A percentile compares a stretch with the other conserved stretches of the same genome.
phyloP scores from a whole-genome alignment of 1,139 yeast genomes.

The Saccharomycopsis hybrid region DNA sequence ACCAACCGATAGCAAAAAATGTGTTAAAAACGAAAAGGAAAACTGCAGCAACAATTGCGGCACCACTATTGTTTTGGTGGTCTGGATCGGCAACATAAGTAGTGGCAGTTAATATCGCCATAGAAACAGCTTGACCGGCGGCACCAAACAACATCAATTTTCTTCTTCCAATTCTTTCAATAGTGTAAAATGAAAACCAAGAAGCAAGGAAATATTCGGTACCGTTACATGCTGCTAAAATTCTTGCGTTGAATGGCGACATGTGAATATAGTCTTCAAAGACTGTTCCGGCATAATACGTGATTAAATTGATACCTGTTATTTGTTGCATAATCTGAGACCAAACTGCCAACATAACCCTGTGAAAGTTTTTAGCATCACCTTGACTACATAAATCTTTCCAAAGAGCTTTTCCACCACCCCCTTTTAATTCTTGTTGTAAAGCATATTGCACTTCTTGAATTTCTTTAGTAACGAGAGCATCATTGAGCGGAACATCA shows the following conservation, averaged over 20 bases:
- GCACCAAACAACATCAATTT: slow-evolving; percentile 38
- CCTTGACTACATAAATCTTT: slow-evolving; percentile 34
- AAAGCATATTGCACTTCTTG: slow-evolving; percentile 26
- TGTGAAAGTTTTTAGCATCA: slow-evolving; percentile 40
- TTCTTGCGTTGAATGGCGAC: slow-evolving; percentile 38
- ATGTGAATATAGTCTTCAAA: slow-evolving; percentile 29
- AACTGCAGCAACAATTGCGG: slow-evolving; percentile 34
- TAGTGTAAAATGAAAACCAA: slow-evolving; percentile 39
- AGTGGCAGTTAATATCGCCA: slow-evolving; percentile 35
- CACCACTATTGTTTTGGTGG: slow-evolving; percentile 29
- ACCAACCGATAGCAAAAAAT: slow-evolving; percentile 51
- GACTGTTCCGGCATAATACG: slow-evolving; percentile 41
- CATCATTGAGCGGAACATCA: slow-evolving; percentile 31
- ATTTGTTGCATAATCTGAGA: slow-evolving; percentile 42
- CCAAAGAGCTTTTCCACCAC: neutral
- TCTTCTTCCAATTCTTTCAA: slow-evolving; percentile 43
- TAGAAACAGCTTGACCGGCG: slow-evolving; percentile 25
- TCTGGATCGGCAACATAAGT: slow-evolving; percentile 29
- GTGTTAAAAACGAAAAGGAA: slow-evolving; percentile 48
- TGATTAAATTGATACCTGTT: slow-evolving; percentile 37
- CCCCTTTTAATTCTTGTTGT: slow-evolving; percentile 18
- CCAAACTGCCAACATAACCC: slow-evolving; percentile 42
- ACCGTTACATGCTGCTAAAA: slow-evolving; percentile 52
- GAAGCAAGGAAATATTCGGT: slow-evolving; percentile 40
- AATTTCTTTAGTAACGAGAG: slow-evolving; percentile 28